Base-by-base conservation (phyloP, 2,329 filamentous ascomycete species). In the Elsinoe perseae region DNA sequence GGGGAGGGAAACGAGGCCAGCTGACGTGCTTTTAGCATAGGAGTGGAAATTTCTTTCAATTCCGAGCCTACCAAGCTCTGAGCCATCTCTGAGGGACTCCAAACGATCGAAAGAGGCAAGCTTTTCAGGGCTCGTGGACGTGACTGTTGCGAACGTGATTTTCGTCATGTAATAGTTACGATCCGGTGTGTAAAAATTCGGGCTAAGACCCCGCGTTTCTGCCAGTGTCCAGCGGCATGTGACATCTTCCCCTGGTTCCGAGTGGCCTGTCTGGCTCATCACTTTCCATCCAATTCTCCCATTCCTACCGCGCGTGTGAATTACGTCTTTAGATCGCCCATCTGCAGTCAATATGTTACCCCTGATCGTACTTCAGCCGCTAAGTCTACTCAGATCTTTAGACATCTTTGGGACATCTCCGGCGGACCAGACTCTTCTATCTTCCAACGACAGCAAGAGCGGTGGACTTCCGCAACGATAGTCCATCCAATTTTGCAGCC, bases 401-500 rank as follows among this genome's bases (percentile, higher is more conserved):
- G 20, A 9, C 20, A 44, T 44, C 20, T 44, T 18, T 21, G 40
- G 7, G 20, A 9, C 20, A 44, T 44, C 20, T 44, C 23, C 40
- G 40, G 7, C 21, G 40, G 20, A 44, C 18, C 12, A 25, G 40
- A 44, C 40, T 12, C 20, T 12, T 44, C 40, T 25, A 2, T 50
- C 23, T 30, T n/a, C 44, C 14, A 18, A 30, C 21, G 18, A 28
- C 12, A 18, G 12, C 14, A 27, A 30, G 44, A 32, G 44, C 44
- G 27, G 44, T 50, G 25, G n/a, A n/a, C n/a, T n/a, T n/a, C n/a
- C n/a, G n/a, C 32, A 50, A 27, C 28, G 32, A 50, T 50, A 32
- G 44, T 32, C 44, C n/a, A 32, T 30, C 16, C 44, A 50, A 50
- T 50, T 50, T 50, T 50, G 44, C 44, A 50, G 44, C 44, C 44